A percentile compares a stretch with the other conserved stretches of the same genome.
Evolutionary conservation across 192 early-diverging fungal species (phyloP).

Genomic region (Rhizoclosmatium globosum): DNA sequence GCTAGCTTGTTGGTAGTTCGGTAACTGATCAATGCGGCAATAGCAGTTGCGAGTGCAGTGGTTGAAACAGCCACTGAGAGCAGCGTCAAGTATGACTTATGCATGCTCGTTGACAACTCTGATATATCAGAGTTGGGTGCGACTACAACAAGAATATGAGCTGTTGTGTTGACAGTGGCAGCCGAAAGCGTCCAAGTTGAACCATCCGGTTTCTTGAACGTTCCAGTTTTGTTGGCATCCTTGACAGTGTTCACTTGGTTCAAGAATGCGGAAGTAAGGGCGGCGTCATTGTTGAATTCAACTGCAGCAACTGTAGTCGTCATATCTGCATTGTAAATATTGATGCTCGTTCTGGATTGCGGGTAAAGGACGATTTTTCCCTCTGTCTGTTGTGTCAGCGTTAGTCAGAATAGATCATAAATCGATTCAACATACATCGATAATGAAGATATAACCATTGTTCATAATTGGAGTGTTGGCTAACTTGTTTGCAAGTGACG

Average conservation of each 20-base stretch:
- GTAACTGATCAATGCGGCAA: constrained; percentile 2
- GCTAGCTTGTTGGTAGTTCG: constrained; percentile 18
- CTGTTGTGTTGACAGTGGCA: constrained; percentile 6
- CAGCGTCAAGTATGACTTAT: neutral
- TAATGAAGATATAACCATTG: constrained; percentile 36
- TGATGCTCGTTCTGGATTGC: neutral
- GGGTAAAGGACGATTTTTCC: constrained; percentile 28
- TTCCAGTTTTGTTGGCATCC: neutral
- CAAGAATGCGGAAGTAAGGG: constrained; percentile 11
- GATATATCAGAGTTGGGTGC: constrained; percentile 33
- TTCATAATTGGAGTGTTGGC: constrained; percentile 22
- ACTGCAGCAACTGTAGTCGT: neutral
- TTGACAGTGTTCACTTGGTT: neutral
- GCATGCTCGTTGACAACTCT: constrained; percentile 17
- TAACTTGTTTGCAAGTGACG: constrained; percentile 17
- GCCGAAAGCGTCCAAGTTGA: constrained; percentile 23
- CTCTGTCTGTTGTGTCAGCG: neutral
- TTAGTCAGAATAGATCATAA: neutral
- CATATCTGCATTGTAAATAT: constrained; percentile 19
- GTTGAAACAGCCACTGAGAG: neutral
- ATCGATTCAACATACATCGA: constrained; percentile 19
- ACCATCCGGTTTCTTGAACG: neutral
- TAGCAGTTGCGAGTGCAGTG: neutral
- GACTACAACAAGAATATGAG: constrained; percentile 21
- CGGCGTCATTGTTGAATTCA: constrained; percentile 23